Evolutionary conservation across 768 basidiomycete species (phyloP).

Genomic region (Rhizopogon vinicolor): DNA sequence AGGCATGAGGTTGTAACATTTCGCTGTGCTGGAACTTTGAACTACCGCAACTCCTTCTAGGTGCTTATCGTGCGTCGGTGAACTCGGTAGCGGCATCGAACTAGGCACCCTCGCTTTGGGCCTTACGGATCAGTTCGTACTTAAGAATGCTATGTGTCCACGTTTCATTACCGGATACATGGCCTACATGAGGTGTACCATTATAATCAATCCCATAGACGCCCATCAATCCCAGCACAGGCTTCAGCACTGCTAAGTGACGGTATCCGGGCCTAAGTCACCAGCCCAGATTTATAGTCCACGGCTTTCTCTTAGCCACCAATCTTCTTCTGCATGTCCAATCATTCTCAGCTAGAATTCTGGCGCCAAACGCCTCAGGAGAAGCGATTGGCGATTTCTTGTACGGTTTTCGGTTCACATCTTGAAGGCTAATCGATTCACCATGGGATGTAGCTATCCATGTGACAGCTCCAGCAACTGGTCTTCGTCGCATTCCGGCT

Average conservation of each 20-base stretch:
- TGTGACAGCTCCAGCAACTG: slow-evolving; percentile 4
- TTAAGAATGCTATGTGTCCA: neutral
- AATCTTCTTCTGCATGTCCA: neutral
- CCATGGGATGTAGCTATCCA: slow-evolving; percentile 5
- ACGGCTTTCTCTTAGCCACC: neutral
- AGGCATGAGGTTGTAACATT: neutral
- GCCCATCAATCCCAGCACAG: slow-evolving; percentile 1
- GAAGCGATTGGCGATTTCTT: slow-evolving; percentile 1
- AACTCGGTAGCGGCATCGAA: neutral
- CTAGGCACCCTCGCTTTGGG: neutral
- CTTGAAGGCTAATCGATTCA: neutral
- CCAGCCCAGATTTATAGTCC: neutral
- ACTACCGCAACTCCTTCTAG: neutral
- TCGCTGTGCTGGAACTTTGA: neutral
- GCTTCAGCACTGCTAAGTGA: neutral
- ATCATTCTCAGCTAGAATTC: slow-evolving; percentile 1
- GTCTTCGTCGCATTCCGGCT: slow-evolving; percentile 10
- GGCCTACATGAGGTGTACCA: neutral
- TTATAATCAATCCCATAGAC: neutral
- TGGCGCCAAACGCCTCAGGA: slow-evolving; percentile 2
- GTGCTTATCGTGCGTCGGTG: neutral
- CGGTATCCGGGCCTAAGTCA: neutral
- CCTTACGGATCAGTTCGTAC: neutral
- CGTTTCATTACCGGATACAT: neutral
- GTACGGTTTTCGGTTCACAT: neutral